Percentiles rank a stretch among this genome's conserved stretches.
Evolutionary conservation across 2,329 filamentous ascomycete species (phyloP).

Genomic region (Xylariaceae sp.): DNA sequence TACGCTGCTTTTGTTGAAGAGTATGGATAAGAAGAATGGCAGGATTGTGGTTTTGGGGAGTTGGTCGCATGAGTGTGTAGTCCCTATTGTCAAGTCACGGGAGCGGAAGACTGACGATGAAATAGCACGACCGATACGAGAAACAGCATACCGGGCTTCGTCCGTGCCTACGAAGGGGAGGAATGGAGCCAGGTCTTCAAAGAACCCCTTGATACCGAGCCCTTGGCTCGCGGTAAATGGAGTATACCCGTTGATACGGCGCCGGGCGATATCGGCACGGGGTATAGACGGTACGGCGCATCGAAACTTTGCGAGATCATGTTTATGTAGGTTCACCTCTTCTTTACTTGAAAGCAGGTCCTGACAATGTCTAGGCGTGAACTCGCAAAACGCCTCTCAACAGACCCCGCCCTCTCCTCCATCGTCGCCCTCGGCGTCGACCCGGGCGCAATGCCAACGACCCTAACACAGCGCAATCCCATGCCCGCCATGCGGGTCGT

Average conservation of each 20-base stretch:
- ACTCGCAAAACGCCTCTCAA: constrained; percentile 28
- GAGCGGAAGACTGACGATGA: neutral
- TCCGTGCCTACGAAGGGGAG: constrained; percentile 20
- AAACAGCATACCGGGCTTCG: constrained; percentile 15
- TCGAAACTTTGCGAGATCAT: constrained; percentile 32
- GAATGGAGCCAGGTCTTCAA: constrained; percentile 27
- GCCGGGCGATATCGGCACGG: constrained; percentile 17
- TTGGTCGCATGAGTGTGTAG: constrained; percentile 30
- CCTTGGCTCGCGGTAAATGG: constrained; percentile 28
- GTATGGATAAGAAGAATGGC: constrained; percentile 32
- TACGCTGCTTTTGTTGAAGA: constrained; percentile 32
- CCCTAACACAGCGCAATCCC: constrained; percentile 18
- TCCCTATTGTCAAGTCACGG: neutral
- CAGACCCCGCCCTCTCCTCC: constrained; percentile 26
- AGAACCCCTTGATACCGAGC: constrained; percentile 20
- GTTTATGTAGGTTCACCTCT: constrained; percentile 27
- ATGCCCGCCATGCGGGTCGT: neutral
- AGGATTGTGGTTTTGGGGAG: constrained; percentile 32
- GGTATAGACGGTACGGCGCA: constrained; percentile 32
- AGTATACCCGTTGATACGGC: constrained; percentile 22
- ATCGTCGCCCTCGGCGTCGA: constrained; percentile 33
- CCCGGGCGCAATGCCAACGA: constrained; percentile 32
- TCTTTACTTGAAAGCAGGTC: neutral
- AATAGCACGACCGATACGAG: constrained; percentile 20
- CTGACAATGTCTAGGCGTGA: constrained; percentile 23